Evolutionary conservation across 768 basidiomycete genomes (phyloP), one percentile per base, ranked within the genome.

Genomic region (Serendipita sp.): DNA sequence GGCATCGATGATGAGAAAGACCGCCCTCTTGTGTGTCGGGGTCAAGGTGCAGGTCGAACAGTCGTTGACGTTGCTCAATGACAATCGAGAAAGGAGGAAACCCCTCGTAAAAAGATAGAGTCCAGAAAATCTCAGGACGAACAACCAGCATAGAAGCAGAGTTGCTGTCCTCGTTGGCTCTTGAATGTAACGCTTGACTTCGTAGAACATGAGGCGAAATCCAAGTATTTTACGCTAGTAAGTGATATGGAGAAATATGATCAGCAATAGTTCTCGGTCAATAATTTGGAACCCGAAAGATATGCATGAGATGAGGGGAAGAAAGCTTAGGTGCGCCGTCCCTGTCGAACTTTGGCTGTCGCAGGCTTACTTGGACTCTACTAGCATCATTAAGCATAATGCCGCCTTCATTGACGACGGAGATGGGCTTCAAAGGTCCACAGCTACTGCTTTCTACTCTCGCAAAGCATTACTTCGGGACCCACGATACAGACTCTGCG

Each of bases 21-120:
- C 79, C 3, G 89, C 88, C 67, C 88, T 84, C 66, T 80, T 79
- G 76, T 94, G 88, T 0, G 87, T 89, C 0, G 84, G 79, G 23
- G 73, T 70, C 5, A 84, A 74, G 6, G 78, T 80, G 71, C 81
- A 82, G 3, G 72, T 70, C 0, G 70, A 64, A 64, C 82, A 81
- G 3, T 74, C 66, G 13, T 81, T 79, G 64, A 77, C 72, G 55
- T 86, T 75, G 0, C 84, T 76, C 3, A 93, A 80, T 0, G 91
- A 81, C 0, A 88, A 76, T n/a, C 86, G 80, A 10, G 82, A 86
- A 63, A 91, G 79, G 33, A 99, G 84, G 73, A 97, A 99, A 6
- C 96, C 96, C 27, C 85, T 80, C 0, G 88, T 90, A 75, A 96
- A 98, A 63, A 95, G 82, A 72, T 88, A 90, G 31, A 98, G 83